phyloP scores from a whole-genome alignment of 371 early-diverging fungal genomes.

The Encephalitozoon hellem region DNA sequence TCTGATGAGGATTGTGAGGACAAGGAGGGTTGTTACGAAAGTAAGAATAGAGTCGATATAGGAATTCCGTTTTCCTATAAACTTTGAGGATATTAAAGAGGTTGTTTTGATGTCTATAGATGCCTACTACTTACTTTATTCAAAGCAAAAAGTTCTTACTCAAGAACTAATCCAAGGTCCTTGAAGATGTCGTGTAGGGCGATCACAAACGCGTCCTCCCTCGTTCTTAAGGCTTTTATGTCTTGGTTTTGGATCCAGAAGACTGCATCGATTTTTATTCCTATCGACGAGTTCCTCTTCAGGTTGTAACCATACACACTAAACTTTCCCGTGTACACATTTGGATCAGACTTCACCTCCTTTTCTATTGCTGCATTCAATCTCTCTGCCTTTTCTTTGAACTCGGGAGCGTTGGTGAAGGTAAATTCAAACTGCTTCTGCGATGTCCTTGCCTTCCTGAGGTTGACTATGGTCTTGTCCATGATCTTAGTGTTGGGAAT shows the following conservation, averaged over 20 bases:
- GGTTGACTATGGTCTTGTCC: conserved; percentile 43
- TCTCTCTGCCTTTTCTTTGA: conserved; percentile 10
- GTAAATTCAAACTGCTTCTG: conserved; percentile 21
- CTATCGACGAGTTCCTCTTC: not conserved
- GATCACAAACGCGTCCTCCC: conserved; percentile 38
- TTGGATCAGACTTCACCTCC: conserved; percentile 8
- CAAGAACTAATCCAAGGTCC: conserved; percentile 17
- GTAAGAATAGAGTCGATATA: not conserved
- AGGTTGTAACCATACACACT: conserved; percentile 12
- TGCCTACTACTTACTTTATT: not conserved
- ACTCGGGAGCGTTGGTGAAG: conserved; percentile 4
- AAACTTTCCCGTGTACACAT: conserved; percentile 14
- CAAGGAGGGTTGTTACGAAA: not conserved
- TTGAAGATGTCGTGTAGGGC: conserved; percentile 20
- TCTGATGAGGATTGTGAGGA: not conserved
- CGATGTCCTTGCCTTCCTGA: conserved; percentile 17
- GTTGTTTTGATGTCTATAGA: not conserved
- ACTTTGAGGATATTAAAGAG: not conserved
- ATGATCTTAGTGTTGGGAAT: conserved; percentile 40
- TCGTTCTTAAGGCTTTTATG: not conserved
- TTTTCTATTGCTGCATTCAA: conserved; percentile 13
- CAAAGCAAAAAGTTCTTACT: conserved; percentile 8
- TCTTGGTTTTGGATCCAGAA: conserved; percentile 28
- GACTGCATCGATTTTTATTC: conserved; percentile 15
- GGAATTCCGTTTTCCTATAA: conserved; percentile 4